Evolutionary conservation across 2,329 filamentous ascomycete species (phyloP).

Genomic region (Ophiostoma novo-ulmi): DNA sequence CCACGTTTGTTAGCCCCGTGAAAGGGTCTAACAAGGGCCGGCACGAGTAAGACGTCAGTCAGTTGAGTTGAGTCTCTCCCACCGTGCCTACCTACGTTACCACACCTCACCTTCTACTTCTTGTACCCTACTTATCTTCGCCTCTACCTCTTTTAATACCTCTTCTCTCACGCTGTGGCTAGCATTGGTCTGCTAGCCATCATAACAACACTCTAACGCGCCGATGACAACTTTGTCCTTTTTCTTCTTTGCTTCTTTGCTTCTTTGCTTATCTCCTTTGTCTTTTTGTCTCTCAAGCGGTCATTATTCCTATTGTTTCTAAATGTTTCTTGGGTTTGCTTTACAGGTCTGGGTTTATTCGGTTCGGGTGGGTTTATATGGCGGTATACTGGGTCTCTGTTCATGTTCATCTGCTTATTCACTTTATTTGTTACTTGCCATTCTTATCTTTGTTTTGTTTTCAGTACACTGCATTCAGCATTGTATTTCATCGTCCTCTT

Average conservation of each 20-base stretch:
- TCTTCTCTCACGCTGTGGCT: background rate
- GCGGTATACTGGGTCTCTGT: background rate
- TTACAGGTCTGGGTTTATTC: slow-evolving; percentile 2
- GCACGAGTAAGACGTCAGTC: slow-evolving; percentile 30
- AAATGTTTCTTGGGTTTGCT: slow-evolving; percentile 1
- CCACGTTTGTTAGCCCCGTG: slow-evolving; percentile 51
- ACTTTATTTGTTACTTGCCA: background rate
- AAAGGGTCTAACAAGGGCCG: slow-evolving; percentile 38
- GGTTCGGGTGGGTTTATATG: slow-evolving; percentile 4
- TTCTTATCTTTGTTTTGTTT: background rate
- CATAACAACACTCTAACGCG: slow-evolving; percentile 13
- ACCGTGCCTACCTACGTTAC: background rate
- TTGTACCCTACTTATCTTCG: slow-evolving; percentile 21
- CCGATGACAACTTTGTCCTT: slow-evolving; percentile 13
- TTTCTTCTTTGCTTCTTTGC: background rate
- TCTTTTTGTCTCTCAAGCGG: background rate
- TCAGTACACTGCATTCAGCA: background rate
- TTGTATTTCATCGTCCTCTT: background rate
- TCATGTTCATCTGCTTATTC: background rate
- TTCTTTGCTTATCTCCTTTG: background rate
- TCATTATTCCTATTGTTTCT: background rate
- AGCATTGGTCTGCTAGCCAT: background rate
- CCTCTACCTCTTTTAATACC: slow-evolving; percentile 18
- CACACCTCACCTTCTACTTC: slow-evolving; percentile 12
- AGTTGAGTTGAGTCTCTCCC: too few species aligned